Conservation (phyloP, 306 rosid genomes). For the Spatholobus suberectus region DNA sequence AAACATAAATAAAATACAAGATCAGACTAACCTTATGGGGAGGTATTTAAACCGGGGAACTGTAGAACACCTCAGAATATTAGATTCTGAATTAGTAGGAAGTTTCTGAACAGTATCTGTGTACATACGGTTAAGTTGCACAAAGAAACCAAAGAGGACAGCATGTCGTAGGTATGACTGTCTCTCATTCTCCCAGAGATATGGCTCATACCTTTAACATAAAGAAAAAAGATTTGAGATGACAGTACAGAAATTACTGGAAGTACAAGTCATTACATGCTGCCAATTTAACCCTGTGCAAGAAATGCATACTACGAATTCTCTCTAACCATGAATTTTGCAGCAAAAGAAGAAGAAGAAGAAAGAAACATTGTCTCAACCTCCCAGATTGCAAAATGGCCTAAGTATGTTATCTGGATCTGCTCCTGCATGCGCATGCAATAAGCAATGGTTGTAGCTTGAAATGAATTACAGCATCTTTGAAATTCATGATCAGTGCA, state of each 20-base stretch:
- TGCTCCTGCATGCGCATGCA: constrained; percentile 5
- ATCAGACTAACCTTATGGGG: constrained; percentile 86
- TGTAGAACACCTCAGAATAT: constrained; percentile 92
- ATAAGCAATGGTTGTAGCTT: neutral
- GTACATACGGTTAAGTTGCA: constrained; percentile 93
- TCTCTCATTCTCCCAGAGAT: constrained; percentile 98
- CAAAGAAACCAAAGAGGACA: constrained; percentile 96
- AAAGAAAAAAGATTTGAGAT: constrained; percentile 16
- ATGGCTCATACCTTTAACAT: constrained; percentile 79
- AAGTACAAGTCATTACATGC: neutral
- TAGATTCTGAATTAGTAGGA: constrained; percentile 96
- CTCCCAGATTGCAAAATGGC: neutral
- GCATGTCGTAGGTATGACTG: constrained; percentile 95
- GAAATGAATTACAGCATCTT: neutral
- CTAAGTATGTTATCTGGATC: neutral
- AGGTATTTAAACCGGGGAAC: constrained; percentile 98
- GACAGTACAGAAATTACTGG: constrained; percentile 19
- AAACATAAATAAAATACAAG: constrained; percentile 26
- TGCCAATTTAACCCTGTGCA: constrained; percentile 11
- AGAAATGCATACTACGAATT: constrained; percentile 16
- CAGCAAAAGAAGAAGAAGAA: neutral
- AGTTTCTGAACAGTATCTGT: constrained; percentile 90
- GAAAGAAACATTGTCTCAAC: constrained; percentile 1
- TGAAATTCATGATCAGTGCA: constrained; percentile 6
- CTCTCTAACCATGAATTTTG: constrained; percentile 1